Percentiles rank a stretch among this genome's conserved stretches.
phyloP scores from a whole-genome alignment of 2,329 filamentous ascomycete genomes.

The Apiospora hydei region DNA sequence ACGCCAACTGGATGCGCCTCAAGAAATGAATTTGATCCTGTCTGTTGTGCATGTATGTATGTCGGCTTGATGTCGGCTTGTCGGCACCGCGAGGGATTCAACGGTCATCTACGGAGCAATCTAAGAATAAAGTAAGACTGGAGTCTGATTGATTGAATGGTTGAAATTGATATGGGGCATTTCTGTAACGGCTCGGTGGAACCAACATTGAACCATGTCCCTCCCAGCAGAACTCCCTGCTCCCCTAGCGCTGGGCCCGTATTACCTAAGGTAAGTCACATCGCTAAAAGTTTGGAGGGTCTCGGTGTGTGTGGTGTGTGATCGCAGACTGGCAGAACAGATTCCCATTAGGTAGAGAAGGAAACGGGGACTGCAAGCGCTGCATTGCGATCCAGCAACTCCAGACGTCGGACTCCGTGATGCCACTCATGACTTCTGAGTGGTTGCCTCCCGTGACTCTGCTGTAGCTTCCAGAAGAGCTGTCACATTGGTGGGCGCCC shows the following conservation, averaged over 20 bases:
- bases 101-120: conserved; percentile 2
- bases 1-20: not conserved
- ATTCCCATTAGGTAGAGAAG: not conserved
- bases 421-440: not conserved
- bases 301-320: not conserved
- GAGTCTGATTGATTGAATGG: conserved; percentile 1
- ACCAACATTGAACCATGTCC: conserved; percentile 3
- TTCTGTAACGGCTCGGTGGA: conserved; percentile 19
- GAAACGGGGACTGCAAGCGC: not conserved
- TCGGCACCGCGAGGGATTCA: not conserved
- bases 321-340: too few species aligned
- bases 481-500: not conserved
- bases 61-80: not conserved
- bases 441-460: not conserved
- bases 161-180: not conserved
- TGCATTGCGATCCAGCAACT: not conserved
- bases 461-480: not conserved
- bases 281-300: not conserved
- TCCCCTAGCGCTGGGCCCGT: not conserved
- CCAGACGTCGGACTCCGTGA: not conserved
- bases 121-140: conserved; percentile 20
- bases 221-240: not conserved
- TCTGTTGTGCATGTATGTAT: too few species aligned
- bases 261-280: conserved; percentile 4
- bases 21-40: too few species aligned